Base-by-base conservation (phyloP, 2,329 filamentous ascomycete genomes). In the Chaetomiaceae sp. region DNA sequence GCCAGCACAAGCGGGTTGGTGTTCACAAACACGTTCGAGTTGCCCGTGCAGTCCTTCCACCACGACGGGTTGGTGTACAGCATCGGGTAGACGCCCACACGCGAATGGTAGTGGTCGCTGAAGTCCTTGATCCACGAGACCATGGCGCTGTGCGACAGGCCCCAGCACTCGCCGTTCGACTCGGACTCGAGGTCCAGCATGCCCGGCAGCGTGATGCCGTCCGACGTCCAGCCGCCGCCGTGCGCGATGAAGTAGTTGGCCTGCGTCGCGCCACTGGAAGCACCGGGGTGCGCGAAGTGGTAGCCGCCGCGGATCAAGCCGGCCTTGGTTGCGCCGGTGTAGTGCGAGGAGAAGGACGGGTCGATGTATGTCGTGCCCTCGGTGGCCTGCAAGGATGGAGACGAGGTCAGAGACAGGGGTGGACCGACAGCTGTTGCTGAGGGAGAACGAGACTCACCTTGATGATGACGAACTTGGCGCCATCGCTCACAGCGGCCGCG, bases 161-260 rank as follows among this genome's bases (percentile, higher is more conserved):
- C 72, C 51, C 67, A 74, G 60, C 74, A 77, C 18, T 57, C 62
- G 42, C 59, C 57, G 6, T 67, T 64, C 33, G 64, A 62, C 48
- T 62, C 63, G 48, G 65, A 68, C 62, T 78, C 75, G 11, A 79
- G 64, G 54, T 78, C 76, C 6, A 80, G 65, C 74, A 79, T 77
- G 3, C 76, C 75, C 1, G 75, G 76, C 0, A 79, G 66, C 8
- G 75, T 79, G 51, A 68, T 70, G 40, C 74, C 73, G 52, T 79
- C 75, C 15, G 57, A 59, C 17, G 66, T 66, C 76, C 76, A 79
- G 46, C 73, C 73, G 22, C 76, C 76, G 35, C 75, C 76, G 54
- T 78, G 63, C 0, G 65, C 60, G 39, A 75, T 51, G 62, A 79
- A 79, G 62, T 65, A 78, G 10, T 67, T 62, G 7, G 75, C 76